Percentiles rank a stretch among this genome's conserved stretches.
Evolutionary conservation across 192 early-diverging fungal genomes (phyloP).

Genomic region (Coemansia sp.): DNA sequence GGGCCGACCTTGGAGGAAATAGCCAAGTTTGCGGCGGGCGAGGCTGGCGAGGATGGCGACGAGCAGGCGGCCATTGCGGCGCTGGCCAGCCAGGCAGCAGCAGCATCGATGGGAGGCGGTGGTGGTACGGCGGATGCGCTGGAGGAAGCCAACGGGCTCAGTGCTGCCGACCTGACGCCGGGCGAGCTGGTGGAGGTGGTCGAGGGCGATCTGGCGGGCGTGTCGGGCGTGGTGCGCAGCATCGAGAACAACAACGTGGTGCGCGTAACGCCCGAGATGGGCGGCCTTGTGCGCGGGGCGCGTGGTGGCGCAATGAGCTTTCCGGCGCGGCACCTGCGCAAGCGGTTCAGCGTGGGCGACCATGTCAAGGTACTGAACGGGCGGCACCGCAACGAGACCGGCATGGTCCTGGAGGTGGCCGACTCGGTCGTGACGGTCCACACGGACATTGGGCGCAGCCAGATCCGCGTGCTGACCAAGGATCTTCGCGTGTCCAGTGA

Average conservation of each 20-base stretch:
- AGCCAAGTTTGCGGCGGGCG: slow-evolving; percentile 63
- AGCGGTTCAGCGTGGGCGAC: slow-evolving; percentile 89
- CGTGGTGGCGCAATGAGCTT: slow-evolving; percentile 51
- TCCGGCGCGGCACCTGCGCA: slow-evolving; percentile 72
- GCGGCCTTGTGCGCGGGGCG: slow-evolving; percentile 53
- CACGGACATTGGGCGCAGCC: slow-evolving; percentile 65
- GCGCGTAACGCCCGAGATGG: slow-evolving; percentile 65
- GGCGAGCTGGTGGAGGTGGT: slow-evolving; percentile 88
- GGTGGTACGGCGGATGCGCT: slow-evolving; percentile 18
- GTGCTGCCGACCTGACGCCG: slow-evolving; percentile 61
- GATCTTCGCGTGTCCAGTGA: slow-evolving; percentile 82
- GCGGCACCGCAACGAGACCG: slow-evolving; percentile 78
- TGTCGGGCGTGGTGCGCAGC: slow-evolving; percentile 72
- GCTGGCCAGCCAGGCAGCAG: slow-evolving; percentile 58
- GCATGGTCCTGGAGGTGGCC: slow-evolving; percentile 84
- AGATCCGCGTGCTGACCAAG: slow-evolving; percentile 87
- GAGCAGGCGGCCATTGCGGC: slow-evolving; percentile 62
- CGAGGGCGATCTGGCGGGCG: slow-evolving; percentile 79
- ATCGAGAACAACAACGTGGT: slow-evolving; percentile 70
- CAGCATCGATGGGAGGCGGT: slow-evolving; percentile 17
- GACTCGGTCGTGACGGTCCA: slow-evolving; percentile 79
- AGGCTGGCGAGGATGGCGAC: slow-evolving; percentile 66
- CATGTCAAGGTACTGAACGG: slow-evolving; percentile 93
- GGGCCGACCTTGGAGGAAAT: slow-evolving; percentile 94
- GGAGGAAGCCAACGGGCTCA: slow-evolving; percentile 52